These are phyloP conservation scores for Xylaria digitata DNA, from an alignment of 2,329 filamentous ascomycete species.

Conservation along the genomic window DNA sequence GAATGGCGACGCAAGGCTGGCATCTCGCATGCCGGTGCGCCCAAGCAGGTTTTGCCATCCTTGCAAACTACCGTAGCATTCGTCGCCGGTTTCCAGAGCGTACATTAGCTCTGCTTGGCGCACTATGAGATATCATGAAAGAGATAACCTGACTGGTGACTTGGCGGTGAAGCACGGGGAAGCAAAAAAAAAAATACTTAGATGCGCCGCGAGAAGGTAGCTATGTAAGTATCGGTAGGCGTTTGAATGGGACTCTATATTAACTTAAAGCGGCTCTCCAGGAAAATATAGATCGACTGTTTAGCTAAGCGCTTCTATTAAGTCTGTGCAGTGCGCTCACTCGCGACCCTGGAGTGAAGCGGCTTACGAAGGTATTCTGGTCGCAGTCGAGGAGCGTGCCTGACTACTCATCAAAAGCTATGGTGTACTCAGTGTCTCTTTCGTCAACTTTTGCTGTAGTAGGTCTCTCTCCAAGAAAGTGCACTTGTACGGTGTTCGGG, in stretches of 20 bases:
- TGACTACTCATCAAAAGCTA: too few relatives aligned
- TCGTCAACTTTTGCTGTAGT: neutral
- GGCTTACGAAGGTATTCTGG: too few relatives aligned
- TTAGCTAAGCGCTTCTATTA: neutral
- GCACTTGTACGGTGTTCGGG: too few relatives aligned
- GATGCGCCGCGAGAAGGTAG: neutral
- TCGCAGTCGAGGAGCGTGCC: too few relatives aligned
- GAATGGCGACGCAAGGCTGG: conserved; percentile 20
- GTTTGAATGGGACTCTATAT: neutral
- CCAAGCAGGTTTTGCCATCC: conserved; percentile 29
- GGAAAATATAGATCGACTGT: neutral
- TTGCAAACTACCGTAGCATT: conserved; percentile 17
- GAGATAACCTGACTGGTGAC: neutral
- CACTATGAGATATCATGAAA: conserved; percentile 1
- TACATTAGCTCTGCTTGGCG: conserved; percentile 29
- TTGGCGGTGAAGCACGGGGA: conserved; percentile 16
- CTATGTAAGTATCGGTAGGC: neutral
- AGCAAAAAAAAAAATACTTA: neutral
- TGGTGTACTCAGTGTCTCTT: conserved; percentile 5
- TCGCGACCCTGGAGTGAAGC: too few relatives aligned
- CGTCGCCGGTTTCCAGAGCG: conserved; percentile 7
- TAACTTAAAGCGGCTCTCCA: neutral
- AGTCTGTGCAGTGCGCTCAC: neutral
- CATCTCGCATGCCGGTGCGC: conserved; percentile 7
- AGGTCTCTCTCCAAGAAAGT: too few relatives aligned